Percentiles rank a stretch among this genome's conserved stretches.
Conservation (phyloP, 106 monocot genomes). For the Apostasia shenzhenica region DNA sequence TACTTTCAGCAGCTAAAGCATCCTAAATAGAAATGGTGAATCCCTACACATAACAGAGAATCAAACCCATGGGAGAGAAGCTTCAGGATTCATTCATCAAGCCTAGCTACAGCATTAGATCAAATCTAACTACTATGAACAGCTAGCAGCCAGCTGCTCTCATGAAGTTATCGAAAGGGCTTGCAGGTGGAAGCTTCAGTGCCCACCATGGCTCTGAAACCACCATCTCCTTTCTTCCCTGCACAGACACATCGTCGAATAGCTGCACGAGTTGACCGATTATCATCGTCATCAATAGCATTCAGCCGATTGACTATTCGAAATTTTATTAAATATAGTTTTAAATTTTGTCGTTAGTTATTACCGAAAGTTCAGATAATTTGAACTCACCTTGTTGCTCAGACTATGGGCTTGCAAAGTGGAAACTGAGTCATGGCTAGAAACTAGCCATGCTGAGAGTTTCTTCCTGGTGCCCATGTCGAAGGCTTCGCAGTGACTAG, state of each 20-base stretch:
- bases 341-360: neutral
- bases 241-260: slow-evolving; percentile 8
- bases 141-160: slow-evolving; percentile 62
- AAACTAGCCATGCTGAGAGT: slow-evolving; percentile 81
- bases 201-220: slow-evolving; percentile 29
- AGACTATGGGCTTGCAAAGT: slow-evolving; percentile 1
- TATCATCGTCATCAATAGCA: neutral
- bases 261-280: slow-evolving; percentile 12
- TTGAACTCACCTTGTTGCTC: slow-evolving; percentile 27
- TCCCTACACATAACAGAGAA: neutral
- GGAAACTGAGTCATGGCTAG: slow-evolving; percentile 32
- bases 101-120: neutral
- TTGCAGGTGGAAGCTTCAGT: slow-evolving; percentile 79
- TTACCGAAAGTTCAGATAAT: neutral
- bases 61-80: neutral
- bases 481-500: slow-evolving; percentile 86
- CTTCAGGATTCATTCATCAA: neutral
- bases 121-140: neutral
- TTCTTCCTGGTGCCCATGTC: slow-evolving; percentile 81
- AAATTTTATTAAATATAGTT: neutral
- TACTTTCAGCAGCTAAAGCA: too few species aligned
- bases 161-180: slow-evolving; percentile 96
- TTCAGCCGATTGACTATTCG: neutral
- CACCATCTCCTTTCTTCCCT: slow-evolving; percentile 4
- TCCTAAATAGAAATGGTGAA: too few species aligned